Percentiles rank a stretch among this genome's conserved stretches.
These are phyloP conservation scores for Solanum commersonii DNA, from an alignment of 257 asterid genomes.

Conservation along the genomic window DNA sequence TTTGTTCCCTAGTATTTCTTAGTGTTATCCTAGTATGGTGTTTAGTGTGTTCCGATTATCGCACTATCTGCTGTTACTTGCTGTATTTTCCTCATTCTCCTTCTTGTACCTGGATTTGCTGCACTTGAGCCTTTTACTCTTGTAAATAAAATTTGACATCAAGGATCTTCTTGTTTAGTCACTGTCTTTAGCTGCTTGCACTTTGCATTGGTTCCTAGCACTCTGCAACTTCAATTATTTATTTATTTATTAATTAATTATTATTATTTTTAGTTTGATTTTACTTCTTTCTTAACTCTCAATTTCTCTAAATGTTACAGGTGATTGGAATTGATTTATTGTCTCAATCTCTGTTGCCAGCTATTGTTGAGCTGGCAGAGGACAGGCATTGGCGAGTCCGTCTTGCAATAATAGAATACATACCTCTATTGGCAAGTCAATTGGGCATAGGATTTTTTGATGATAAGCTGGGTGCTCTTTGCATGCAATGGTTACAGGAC, in stretches of 20 bases:
- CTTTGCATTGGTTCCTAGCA: not conserved
- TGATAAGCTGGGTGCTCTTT: conserved; percentile 78
- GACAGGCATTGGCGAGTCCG: conserved; percentile 91
- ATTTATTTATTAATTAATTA: not conserved
- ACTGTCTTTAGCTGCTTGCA: not conserved
- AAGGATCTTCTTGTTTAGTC: not conserved
- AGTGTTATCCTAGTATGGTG: not conserved
- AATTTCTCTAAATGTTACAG: conserved; percentile 16
- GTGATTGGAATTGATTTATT: conserved; percentile 74
- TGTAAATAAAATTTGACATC: not conserved
- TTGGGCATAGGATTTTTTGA: conserved; percentile 76
- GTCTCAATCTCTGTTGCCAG: conserved; percentile 73
- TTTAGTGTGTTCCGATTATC: not conserved
- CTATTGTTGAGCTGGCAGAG: conserved; percentile 84
- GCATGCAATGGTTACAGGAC: conserved; percentile 89
- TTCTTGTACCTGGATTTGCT: not conserved
- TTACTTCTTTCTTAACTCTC: not conserved
- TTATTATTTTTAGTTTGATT: not conserved
- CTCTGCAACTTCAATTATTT: not conserved
- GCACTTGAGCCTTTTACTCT: not conserved
- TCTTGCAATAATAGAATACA: conserved; percentile 76
- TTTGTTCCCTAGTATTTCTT: not conserved
- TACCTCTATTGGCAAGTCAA: conserved; percentile 76
- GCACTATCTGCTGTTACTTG: not conserved
- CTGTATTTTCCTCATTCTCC: not conserved